These are phyloP conservation scores for Backusella mclennaniae DNA, from an alignment of 192 early-diverging fungal species.

Conservation along the genomic window DNA sequence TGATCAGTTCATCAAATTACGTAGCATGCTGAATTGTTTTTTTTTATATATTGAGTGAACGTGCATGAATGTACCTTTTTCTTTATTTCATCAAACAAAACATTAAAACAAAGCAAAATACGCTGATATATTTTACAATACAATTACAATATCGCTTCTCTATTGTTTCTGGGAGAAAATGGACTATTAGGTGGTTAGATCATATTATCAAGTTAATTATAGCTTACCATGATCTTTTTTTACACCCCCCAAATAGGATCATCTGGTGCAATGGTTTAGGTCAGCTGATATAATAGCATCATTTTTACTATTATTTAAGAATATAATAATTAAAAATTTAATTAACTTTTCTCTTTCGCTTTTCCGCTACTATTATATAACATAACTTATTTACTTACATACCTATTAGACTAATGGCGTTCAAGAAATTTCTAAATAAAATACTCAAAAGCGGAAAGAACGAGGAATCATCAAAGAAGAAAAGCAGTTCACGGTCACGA, in stretches of 20 bases:
- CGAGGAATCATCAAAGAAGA: not conserved
- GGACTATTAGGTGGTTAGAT: not conserved
- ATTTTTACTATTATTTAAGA: not conserved
- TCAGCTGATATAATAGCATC: not conserved
- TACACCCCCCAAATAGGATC: not conserved
- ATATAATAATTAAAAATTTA: not conserved
- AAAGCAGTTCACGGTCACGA: not conserved
- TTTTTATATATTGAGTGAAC: not conserved
- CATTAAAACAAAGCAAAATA: not conserved
- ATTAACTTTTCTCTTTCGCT: constrained; percentile 1
- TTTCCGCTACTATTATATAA: not conserved
- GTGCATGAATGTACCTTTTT: not conserved
- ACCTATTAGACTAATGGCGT: not conserved
- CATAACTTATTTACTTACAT: not conserved
- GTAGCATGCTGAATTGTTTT: not conserved
- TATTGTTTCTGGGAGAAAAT: not conserved
- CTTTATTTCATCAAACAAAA: not conserved
- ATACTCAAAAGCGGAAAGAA: not conserved
- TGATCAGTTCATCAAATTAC: not conserved
- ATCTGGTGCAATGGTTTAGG: not conserved
- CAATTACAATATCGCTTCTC: not conserved
- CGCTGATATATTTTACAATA: not conserved
- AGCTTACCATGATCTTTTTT: not conserved
- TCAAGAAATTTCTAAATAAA: not conserved
- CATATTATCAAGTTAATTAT: constrained; percentile 7